Percentiles rank a stretch among this genome's conserved stretches.
These are phyloP conservation scores for Physcomitrellopsis africana DNA, from an alignment of 225 moss, liverwort and hornwort species.

Conservation along the genomic window DNA sequence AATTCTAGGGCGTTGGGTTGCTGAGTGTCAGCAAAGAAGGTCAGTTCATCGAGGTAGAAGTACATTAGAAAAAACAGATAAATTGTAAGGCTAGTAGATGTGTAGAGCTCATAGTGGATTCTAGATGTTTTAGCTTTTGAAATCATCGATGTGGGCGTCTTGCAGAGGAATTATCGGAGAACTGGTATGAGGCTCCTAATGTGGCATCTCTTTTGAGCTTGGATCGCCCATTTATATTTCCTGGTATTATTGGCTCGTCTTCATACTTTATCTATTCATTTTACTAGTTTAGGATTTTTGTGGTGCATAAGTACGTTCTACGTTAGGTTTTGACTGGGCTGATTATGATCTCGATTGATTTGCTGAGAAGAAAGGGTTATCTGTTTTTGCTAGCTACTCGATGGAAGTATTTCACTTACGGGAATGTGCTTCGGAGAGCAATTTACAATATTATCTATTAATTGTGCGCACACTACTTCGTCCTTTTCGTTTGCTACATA, in stretches of 20 bases:
- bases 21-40: too few species aligned
- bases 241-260: constrained; percentile 54
- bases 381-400: background rate
- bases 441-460: background rate
- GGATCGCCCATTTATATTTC: constrained; percentile 95
- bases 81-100: too few species aligned
- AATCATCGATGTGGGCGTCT: background rate
- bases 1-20: too few species aligned
- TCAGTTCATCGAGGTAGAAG: too few species aligned
- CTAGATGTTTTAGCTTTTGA: constrained; percentile 5
- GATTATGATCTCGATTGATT: constrained; percentile 1
- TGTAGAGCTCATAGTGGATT: background rate
- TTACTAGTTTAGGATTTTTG: background rate
- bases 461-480: background rate
- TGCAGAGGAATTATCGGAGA: constrained; percentile 83
- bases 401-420: constrained; percentile 1
- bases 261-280: background rate
- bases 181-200: constrained; percentile 85
- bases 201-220: constrained; percentile 68
- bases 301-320: background rate
- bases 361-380: background rate
- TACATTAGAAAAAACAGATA: too few species aligned
- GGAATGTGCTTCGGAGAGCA: background rate
- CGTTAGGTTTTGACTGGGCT: constrained; percentile 1
- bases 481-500: constrained; percentile 9